Conservation (phyloP, 2,329 filamentous ascomycete genomes). For the Amphichorda felina region DNA sequence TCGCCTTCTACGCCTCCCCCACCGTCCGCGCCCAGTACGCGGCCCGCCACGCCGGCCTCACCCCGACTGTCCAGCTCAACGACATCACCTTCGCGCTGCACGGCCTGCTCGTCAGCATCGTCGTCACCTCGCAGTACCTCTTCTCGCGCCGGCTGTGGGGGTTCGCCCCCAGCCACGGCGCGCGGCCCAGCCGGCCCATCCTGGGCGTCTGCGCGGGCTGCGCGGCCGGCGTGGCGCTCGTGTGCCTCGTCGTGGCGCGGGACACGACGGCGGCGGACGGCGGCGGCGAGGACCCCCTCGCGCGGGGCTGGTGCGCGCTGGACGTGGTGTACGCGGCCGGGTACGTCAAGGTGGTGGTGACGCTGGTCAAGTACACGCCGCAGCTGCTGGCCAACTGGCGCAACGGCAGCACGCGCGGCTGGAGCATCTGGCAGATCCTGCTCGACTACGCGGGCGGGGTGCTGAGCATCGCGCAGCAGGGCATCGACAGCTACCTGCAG, state of each 20-base stretch:
- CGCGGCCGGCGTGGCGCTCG: conserved; percentile 42
- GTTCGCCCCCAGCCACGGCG: conserved; percentile 49
- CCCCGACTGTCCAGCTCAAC: conserved; percentile 79
- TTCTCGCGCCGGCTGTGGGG: conserved; percentile 64
- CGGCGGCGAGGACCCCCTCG: conserved; percentile 13
- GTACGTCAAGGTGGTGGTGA: conserved; percentile 82
- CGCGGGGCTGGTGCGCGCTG: conserved; percentile 45
- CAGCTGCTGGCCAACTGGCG: conserved; percentile 75
- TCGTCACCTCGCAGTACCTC: conserved; percentile 72
- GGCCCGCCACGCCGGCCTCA: conserved; percentile 58
- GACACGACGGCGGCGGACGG: too few relatives aligned
- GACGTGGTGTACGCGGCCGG: conserved; percentile 59
- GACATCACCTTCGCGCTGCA: conserved; percentile 83
- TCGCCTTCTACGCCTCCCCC: conserved; percentile 67
- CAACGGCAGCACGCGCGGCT: conserved; percentile 75
- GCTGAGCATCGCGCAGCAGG: conserved; percentile 68
- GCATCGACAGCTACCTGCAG: conserved; percentile 75
- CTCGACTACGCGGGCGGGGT: conserved; percentile 75
- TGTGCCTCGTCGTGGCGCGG: conserved; percentile 38
- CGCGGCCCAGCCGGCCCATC: conserved; percentile 47
- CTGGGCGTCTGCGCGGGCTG: conserved; percentile 60
- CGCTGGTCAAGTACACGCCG: conserved; percentile 85
- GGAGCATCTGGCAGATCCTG: conserved; percentile 76
- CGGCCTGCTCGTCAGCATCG: conserved; percentile 57
- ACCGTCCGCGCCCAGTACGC: conserved; percentile 75